phyloP scores from a whole-genome alignment of 345 rosid species.

The Bruguiera parviflora region DNA sequence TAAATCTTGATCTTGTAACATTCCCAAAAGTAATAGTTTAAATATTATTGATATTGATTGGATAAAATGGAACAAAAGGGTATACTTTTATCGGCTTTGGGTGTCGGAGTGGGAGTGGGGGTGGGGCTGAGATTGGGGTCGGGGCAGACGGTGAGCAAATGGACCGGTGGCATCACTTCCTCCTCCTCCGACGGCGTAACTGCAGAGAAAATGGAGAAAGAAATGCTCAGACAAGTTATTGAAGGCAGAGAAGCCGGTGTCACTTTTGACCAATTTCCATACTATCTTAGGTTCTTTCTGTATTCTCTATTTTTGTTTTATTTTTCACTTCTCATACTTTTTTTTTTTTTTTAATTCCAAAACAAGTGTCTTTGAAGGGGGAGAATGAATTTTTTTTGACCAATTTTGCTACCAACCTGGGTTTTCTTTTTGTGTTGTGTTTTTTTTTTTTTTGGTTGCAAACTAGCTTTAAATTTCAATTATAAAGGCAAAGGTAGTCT shows the following conservation, averaged over 20 bases:
- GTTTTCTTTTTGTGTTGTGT: too few species aligned
- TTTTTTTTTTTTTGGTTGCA: too few species aligned
- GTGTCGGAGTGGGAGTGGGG: conserved; percentile 64
- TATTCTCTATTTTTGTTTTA: background rate
- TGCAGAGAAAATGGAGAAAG: conserved; percentile 47
- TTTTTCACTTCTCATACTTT: background rate
- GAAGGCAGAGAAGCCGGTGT: conserved; percentile 64
- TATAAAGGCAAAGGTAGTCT: too few species aligned
- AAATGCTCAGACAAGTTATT: conserved; percentile 44
- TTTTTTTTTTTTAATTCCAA: too few species aligned
- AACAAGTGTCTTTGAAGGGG: too few species aligned
- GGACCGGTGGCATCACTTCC: conserved; percentile 33
- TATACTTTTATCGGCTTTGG: conserved; percentile 49
- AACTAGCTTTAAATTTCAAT: too few species aligned
- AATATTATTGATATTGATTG: background rate
- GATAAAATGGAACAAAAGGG: conserved; percentile 51
- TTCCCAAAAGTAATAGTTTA: background rate
- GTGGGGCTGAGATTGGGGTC: conserved; percentile 58
- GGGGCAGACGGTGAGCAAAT: conserved; percentile 46
- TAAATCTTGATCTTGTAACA: too few species aligned
- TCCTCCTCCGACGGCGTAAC: conserved; percentile 27
- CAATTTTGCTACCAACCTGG: too few species aligned
- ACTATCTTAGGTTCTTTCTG: conserved; percentile 52
- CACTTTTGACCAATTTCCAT: conserved; percentile 66
- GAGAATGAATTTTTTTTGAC: too few species aligned